A percentile compares a stretch with the other conserved stretches of the same genome.
Evolutionary conservation across 2,329 filamentous ascomycete species (phyloP).

Genomic region (Ambrosiella beaveri): DNA sequence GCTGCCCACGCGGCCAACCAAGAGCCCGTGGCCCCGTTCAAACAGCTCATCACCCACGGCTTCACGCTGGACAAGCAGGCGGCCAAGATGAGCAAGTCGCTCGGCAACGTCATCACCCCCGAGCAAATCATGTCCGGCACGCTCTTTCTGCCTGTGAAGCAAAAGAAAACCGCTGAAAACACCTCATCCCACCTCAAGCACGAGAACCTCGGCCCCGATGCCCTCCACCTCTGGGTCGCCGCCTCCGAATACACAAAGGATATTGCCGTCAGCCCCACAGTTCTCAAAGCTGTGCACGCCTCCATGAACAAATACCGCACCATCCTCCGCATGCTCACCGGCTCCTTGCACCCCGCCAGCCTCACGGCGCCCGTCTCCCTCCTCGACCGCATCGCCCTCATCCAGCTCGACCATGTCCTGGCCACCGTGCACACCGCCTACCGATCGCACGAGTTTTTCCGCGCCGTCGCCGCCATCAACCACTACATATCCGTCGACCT

Average conservation of each 20-base stretch:
- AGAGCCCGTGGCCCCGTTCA: slow-evolving; percentile 48
- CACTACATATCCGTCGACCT: slow-evolving; percentile 68
- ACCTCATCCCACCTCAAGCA: slow-evolving; percentile 22
- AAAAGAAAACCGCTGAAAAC: slow-evolving; percentile 24
- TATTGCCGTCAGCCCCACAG: slow-evolving; percentile 60
- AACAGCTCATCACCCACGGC: slow-evolving; percentile 81
- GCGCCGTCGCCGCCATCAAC: slow-evolving; percentile 55
- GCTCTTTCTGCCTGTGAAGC: slow-evolving; percentile 51
- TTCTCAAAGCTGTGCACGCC: slow-evolving; percentile 60
- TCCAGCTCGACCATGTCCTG: slow-evolving; percentile 53
- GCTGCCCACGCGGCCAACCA: background rate
- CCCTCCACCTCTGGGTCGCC: slow-evolving; percentile 76
- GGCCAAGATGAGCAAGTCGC: slow-evolving; percentile 97
- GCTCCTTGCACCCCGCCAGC: slow-evolving; percentile 44
- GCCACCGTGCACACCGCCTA: slow-evolving; percentile 47
- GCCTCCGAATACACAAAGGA: slow-evolving; percentile 84
- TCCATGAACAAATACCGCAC: slow-evolving; percentile 73
- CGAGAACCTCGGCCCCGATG: slow-evolving; percentile 69
- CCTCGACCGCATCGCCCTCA: slow-evolving; percentile 57
- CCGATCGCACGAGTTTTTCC: slow-evolving; percentile 64
- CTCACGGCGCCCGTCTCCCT: slow-evolving; percentile 36
- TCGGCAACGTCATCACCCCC: slow-evolving; percentile 75
- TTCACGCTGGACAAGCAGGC: slow-evolving; percentile 79
- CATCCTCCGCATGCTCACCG: slow-evolving; percentile 79
- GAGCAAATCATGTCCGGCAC: slow-evolving; percentile 71